These are phyloP conservation scores for Coemansia sp. DNA, from an alignment of 192 early-diverging fungal genomes.

Conservation along the genomic window DNA sequence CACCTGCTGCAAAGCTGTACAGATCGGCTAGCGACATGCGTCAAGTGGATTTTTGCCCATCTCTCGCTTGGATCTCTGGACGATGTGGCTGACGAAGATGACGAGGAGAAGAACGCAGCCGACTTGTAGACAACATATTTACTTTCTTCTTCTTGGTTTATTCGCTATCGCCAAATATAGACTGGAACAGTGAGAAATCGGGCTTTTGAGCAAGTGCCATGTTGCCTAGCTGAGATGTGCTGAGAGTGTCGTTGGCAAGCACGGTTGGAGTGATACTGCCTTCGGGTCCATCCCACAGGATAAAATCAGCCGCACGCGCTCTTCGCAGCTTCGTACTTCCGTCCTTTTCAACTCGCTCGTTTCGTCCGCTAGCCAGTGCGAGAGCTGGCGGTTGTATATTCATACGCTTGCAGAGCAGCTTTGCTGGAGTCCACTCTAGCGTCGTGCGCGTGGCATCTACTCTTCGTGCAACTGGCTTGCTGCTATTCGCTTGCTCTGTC, in stretches of 20 bases:
- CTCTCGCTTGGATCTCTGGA: conserved; percentile 2
- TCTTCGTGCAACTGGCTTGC: conserved; percentile 1
- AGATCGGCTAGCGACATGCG: neutral
- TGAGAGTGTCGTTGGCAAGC: conserved; percentile 13
- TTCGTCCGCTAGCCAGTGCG: neutral
- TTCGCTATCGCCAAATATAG: conserved; percentile 32
- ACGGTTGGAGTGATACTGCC: neutral
- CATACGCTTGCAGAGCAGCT: conserved; percentile 43
- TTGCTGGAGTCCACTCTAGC: conserved; percentile 28
- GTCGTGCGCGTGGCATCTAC: conserved; percentile 11
- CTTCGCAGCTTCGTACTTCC: neutral
- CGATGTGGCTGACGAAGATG: neutral
- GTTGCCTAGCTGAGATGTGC: neutral
- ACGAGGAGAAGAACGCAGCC: conserved; percentile 3
- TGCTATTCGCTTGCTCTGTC: neutral
- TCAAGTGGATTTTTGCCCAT: neutral
- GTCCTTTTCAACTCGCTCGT: neutral
- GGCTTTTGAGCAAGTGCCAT: neutral
- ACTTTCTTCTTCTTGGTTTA: neutral
- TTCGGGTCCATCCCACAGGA: conserved; percentile 4
- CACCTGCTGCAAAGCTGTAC: neutral
- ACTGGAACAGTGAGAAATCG: conserved; percentile 28
- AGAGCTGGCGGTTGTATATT: conserved; percentile 18
- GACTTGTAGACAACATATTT: neutral
- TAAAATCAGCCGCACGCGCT: conserved; percentile 35